Percentiles rank a stretch among this genome's conserved stretches.
Evolutionary conservation across 2,329 filamentous ascomycete species (phyloP).

Genomic region (Teratosphaeria epicoccoides): DNA sequence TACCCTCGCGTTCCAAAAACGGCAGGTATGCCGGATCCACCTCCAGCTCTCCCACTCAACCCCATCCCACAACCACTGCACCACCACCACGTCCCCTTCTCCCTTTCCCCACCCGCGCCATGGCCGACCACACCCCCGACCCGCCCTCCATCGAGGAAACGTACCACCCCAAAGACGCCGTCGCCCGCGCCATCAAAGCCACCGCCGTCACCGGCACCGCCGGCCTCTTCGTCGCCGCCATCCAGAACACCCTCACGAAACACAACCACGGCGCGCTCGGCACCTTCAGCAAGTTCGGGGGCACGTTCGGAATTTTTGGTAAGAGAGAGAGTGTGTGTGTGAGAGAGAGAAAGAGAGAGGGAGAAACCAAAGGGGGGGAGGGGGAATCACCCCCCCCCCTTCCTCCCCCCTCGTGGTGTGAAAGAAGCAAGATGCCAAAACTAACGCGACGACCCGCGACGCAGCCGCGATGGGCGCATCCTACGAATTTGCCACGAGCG

Average conservation of each 20-base stretch:
- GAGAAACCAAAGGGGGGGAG: no score
- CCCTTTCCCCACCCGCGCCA: constrained; percentile 25
- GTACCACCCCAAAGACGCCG: constrained; percentile 66
- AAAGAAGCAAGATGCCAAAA: constrained; percentile 11
- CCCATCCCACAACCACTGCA: background rate
- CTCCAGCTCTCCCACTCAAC: background rate
- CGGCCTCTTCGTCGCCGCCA: constrained; percentile 62
- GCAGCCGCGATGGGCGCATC: constrained; percentile 61
- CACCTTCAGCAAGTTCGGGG: constrained; percentile 68
- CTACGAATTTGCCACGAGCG: constrained; percentile 66
- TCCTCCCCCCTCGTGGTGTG: no score
- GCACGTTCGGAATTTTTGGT: constrained; percentile 61
- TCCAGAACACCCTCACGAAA: constrained; percentile 79
- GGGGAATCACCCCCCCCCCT: no score
- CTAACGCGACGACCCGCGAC: no score
- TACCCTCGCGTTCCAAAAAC: background rate
- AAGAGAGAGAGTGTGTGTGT: no score
- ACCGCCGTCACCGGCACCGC: constrained; percentile 53
- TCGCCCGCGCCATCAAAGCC: constrained; percentile 55
- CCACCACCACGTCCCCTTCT: background rate
- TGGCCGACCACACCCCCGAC: constrained; percentile 33
- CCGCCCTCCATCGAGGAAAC: constrained; percentile 32
- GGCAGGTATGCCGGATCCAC: background rate
- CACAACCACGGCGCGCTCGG: constrained; percentile 71
- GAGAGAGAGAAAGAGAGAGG: background rate